Percentiles rank a stretch among this genome's conserved stretches.
Evolutionary conservation across 2,329 filamentous ascomycete species (phyloP).

Genomic region (Monosporascus sp.): DNA sequence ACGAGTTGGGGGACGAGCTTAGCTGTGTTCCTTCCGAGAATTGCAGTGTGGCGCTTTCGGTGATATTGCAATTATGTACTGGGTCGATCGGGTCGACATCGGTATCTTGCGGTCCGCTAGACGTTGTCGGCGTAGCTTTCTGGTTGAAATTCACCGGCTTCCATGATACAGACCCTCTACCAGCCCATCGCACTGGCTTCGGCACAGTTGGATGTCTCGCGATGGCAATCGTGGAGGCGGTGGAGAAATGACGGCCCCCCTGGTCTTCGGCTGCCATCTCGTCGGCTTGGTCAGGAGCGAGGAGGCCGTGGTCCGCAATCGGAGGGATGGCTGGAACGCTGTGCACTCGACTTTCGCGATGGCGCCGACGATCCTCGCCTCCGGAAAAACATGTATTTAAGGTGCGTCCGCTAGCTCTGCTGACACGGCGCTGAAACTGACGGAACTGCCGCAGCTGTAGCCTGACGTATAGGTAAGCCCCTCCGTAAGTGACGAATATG

Average conservation of each 20-base stretch:
- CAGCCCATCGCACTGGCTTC: slow-evolving; percentile 3
- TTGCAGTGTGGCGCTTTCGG: no score
- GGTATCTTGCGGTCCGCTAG: slow-evolving; percentile 1
- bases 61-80: no score
- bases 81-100: slow-evolving; percentile 6
- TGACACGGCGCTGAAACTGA: slow-evolving; percentile 22
- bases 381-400: slow-evolving; percentile 1
- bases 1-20: background rate
- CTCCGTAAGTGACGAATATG: slow-evolving; percentile 61
- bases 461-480: slow-evolving; percentile 66
- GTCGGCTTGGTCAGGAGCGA: slow-evolving; percentile 11
- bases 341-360: slow-evolving; percentile 5
- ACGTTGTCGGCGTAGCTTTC: slow-evolving; percentile 3
- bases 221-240: slow-evolving; percentile 23
- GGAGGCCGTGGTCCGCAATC: slow-evolving; percentile 19
- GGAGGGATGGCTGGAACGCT: slow-evolving; percentile 18
- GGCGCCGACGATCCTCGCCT: slow-evolving; percentile 3
- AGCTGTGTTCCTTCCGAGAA: background rate
- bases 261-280: slow-evolving; percentile 4
- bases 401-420: slow-evolving; percentile 7
- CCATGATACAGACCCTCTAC: slow-evolving; percentile 17
- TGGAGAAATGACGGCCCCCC: slow-evolving; percentile 19
- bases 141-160: slow-evolving; percentile 18
- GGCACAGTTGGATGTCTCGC: slow-evolving; percentile 10
- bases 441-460: slow-evolving; percentile 37